Evolutionary conservation across 805 yeast genomes (phyloP), one percentile per base, ranked within the genome.

Genomic region (Candida broadrunensis): DNA sequence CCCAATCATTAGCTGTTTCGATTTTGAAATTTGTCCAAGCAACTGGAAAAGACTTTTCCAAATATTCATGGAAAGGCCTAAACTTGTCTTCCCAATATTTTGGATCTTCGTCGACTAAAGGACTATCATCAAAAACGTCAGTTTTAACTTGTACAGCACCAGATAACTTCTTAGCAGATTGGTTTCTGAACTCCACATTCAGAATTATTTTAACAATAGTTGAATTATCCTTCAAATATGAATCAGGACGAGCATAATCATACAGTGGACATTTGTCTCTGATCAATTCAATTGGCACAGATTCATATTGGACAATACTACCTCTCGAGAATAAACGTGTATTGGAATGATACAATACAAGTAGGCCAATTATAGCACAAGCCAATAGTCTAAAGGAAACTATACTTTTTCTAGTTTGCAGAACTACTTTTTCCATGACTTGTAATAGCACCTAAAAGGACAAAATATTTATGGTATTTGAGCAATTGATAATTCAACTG

Each of bases 111-210:
- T 58, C 70, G 6, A 78, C 77, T 15, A 69, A 72, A 8, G 71
- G 68, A 37, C 57, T 65, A 37, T 59, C 50, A 54, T 87, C 95
- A 44, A 58, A 72, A 9, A 80, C 69, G 42, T 77, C 81, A 1
- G 95, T 85, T 27, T 81, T 80, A 42, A 84, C 71, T 50, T 72
- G 70, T 15, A 86, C 73, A 1, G 90, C 85, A 4, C 75, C 78
- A 7, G 76, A 60, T 41, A 80, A 64, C 47, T 70, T 74, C 11
- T 50, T 51, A 6, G 69, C 72, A 0, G 81, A 71, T 8, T 48
- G 43, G 21, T 54, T 36, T 44, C 60, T 43, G 50, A 54, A 65
- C 6, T 36, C 25, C 12, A 45, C 49, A 36, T 55, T 63, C 32
- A 50, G 41, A 24, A 65, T 29, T 18, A 64, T 60, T 20, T 34